Evolutionary conservation across 2,329 filamentous ascomycete genomes (phyloP).

Genomic region (Tolypocladium album): DNA sequence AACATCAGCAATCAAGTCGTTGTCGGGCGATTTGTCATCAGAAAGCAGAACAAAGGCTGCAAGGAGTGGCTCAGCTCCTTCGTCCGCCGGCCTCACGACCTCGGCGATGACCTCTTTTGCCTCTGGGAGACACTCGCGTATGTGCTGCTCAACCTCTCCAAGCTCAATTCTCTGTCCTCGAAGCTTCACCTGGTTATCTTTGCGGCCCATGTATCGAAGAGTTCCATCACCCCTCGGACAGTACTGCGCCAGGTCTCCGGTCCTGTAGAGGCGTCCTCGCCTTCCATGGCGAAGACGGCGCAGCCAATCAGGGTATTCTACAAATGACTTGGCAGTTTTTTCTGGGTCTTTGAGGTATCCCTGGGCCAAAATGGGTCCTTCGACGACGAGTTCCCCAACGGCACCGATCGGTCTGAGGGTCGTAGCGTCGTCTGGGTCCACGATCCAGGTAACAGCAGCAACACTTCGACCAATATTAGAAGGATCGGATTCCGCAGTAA

Average conservation of each 20-base stretch:
- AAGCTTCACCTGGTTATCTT: conserved; percentile 11
- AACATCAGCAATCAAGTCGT: background rate
- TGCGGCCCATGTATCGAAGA: conserved; percentile 8
- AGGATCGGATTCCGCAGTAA: background rate
- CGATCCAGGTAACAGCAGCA: conserved; percentile 12
- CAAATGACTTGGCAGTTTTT: conserved; percentile 19
- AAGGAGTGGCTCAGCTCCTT: background rate
- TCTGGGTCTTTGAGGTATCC: conserved; percentile 33
- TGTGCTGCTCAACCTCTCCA: conserved; percentile 8
- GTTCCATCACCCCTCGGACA: conserved; percentile 4
- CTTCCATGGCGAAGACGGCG: background rate
- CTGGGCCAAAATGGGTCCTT: conserved; percentile 34
- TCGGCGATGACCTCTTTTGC: conserved; percentile 1
- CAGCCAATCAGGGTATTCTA: conserved; percentile 12
- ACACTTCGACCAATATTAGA: conserved; percentile 2
- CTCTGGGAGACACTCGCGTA: background rate
- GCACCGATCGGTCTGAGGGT: conserved; percentile 9
- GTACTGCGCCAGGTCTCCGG: conserved; percentile 10
- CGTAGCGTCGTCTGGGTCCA: conserved; percentile 9
- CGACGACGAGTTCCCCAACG: conserved; percentile 24
- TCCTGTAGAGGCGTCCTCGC: conserved; percentile 7
- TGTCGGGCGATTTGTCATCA: background rate
- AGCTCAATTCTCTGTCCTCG: conserved; percentile 12
- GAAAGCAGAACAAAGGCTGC: conserved; percentile 1
- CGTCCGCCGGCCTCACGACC: background rate